phyloP scores from a whole-genome alignment of 257 asterid genomes.

The Forsythia viridissima region DNA sequence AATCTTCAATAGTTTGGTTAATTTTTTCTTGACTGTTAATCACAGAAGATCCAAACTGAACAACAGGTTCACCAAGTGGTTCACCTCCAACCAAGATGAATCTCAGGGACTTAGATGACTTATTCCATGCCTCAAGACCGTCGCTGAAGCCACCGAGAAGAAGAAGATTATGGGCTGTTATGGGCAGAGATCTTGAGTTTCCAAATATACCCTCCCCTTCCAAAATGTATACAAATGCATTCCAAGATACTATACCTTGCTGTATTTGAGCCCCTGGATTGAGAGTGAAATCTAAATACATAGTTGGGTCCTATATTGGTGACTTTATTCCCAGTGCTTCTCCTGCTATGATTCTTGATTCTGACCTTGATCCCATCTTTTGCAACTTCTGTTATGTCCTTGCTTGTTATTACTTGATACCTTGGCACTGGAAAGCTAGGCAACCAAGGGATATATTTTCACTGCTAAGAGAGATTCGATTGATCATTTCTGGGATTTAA shows the following conservation, averaged over 20 bases:
- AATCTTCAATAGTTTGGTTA: constrained; percentile 73
- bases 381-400: constrained; percentile 58
- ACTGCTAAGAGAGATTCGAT: too few relatives aligned
- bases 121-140: constrained; percentile 69
- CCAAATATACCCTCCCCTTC: constrained; percentile 83
- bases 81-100: constrained; percentile 77
- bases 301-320: constrained; percentile 77
- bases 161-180: constrained; percentile 60
- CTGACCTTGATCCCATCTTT: constrained; percentile 69
- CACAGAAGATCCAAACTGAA: constrained; percentile 86
- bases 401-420: constrained; percentile 74
- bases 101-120: constrained; percentile 49
- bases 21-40: constrained; percentile 78
- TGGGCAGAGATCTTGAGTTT: constrained; percentile 37
- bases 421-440: constrained; percentile 34
- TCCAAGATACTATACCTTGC: constrained; percentile 65
- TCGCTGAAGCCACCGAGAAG: constrained; percentile 63
- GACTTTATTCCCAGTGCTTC: constrained; percentile 70
- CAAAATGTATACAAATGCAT: constrained; percentile 73
- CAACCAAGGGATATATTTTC: too few relatives aligned
- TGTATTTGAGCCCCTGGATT: constrained; percentile 57
- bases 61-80: constrained; percentile 82
- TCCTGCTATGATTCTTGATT: constrained; percentile 73
- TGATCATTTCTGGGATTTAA: too few relatives aligned
- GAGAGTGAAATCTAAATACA: constrained; percentile 81